Percentiles rank a stretch among this genome's conserved stretches.
These are phyloP conservation scores for Globisporangium splendens DNA, from an alignment of 352 stramenopile species.

Conservation along the genomic window DNA sequence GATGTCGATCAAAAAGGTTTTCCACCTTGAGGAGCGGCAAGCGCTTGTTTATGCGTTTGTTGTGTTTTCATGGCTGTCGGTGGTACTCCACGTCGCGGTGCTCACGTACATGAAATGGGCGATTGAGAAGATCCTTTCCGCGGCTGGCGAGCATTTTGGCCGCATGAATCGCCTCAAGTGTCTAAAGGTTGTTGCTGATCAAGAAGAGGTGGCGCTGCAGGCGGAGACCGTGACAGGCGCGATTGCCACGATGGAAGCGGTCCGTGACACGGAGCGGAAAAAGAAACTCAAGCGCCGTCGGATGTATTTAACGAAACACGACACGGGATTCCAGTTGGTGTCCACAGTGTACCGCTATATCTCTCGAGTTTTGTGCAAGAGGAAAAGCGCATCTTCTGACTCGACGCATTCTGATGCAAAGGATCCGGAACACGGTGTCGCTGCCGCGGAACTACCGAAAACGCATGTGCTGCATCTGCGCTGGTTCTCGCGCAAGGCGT, in stretches of 20 bases:
- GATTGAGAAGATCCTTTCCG: slow-evolving; percentile 22
- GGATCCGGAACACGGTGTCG: background rate
- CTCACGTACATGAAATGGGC: slow-evolving; percentile 36
- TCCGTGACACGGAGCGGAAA: slow-evolving; percentile 11
- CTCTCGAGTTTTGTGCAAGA: background rate
- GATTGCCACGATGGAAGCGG: slow-evolving; percentile 22
- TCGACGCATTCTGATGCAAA: background rate
- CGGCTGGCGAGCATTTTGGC: slow-evolving; percentile 18
- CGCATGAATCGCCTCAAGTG: slow-evolving; percentile 14
- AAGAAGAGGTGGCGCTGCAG: slow-evolving; percentile 15
- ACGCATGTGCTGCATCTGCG: slow-evolving; percentile 13
- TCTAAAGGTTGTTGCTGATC: slow-evolving; percentile 15
- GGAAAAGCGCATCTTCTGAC: background rate
- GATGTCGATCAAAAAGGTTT: slow-evolving; percentile 8
- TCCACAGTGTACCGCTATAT: slow-evolving; percentile 11
- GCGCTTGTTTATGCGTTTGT: slow-evolving; percentile 36
- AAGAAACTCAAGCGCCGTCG: slow-evolving; percentile 1
- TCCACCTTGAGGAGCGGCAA: slow-evolving; percentile 18
- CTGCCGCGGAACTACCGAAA: background rate
- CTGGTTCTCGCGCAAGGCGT: slow-evolving; percentile 62
- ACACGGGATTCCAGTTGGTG: slow-evolving; percentile 33
- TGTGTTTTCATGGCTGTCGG: slow-evolving; percentile 30
- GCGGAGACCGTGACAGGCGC: slow-evolving; percentile 23
- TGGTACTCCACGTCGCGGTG: slow-evolving; percentile 35
- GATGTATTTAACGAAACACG: slow-evolving; percentile 7